Base-by-base conservation (phyloP, 148 eudicot species). In the Fagopyrum tataricum region DNA sequence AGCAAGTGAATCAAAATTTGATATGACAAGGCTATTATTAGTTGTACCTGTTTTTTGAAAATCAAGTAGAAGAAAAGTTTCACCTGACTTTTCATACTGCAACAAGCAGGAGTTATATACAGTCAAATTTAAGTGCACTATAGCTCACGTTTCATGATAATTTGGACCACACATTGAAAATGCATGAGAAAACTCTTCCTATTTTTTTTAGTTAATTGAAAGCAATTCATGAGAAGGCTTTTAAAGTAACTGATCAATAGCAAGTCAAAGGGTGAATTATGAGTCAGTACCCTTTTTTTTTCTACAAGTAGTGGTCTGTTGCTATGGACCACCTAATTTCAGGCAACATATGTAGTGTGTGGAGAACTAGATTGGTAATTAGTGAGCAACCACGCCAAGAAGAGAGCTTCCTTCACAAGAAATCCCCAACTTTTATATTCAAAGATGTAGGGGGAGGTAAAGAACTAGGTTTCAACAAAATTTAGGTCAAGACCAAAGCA, bases 211-310 rank as follows among this genome's bases (percentile, higher is more conserved):
- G 2, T 18, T 5, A 24, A 31, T 39, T 64, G 43, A 64, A 64
- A 14, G 69, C 69, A 64, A 64, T 64, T 37, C 44, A 31, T 62
- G 69, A 6, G 44, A 64, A 20, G 20, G 39, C 69, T 37, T 31
- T 31, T 37, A 18, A 64, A 64, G 44, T 64, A 37, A 61, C 20
- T 31, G 69, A 37, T 64, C 69, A 64, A 62, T 64, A 37, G 44
- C 44, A 64, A 64, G 69, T 64, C 44, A 64, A 64, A 64, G 69
- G 44, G 43, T 64, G 69, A 64, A 61, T 31, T 13, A 64, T 64
- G 44, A 64, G 44, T 8, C 20, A 8, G 21, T 64, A 26, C 67
- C 67, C 40, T 24, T 41, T 24, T 61, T 61, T 46, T 61, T 24
- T 24, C 67, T 61, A 64, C 8, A 64, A 64, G 18, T 64, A 64